These are phyloP conservation scores for Candida caryicola DNA, from an alignment of 805 yeast species.

Conservation along the genomic window DNA sequence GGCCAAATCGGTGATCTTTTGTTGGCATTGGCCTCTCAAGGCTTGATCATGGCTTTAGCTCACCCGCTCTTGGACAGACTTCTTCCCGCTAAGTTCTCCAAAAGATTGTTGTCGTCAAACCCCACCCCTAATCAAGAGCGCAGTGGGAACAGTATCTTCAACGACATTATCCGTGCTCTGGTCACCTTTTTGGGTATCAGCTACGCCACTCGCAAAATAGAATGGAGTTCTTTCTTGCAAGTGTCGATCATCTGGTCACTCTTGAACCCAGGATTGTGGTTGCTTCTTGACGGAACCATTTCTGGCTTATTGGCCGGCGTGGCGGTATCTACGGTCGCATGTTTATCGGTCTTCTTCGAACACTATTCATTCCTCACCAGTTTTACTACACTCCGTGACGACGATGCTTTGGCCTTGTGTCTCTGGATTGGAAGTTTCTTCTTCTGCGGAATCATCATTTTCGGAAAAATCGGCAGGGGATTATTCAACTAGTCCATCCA, in stretches of 20 bases:
- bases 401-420: conserved; percentile 40
- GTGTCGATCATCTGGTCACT: conserved; percentile 62
- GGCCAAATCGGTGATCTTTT: conserved; percentile 13
- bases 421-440: conserved; percentile 62
- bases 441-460: conserved; percentile 61
- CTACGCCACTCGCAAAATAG: conserved; percentile 65
- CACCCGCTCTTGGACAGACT: conserved; percentile 44
- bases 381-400: conserved; percentile 12
- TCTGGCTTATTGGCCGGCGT: conserved; percentile 47
- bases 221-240: conserved; percentile 66
- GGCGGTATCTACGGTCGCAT: conserved; percentile 29
- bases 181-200: conserved; percentile 69
- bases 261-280: conserved; percentile 65
- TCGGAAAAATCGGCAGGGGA: conserved; percentile 68
- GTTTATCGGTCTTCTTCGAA: conserved; percentile 29
- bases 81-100: conserved; percentile 28
- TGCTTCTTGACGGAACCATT: conserved; percentile 57
- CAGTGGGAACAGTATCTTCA: conserved; percentile 27
- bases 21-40: conserved; percentile 45
- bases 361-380: conserved; percentile 21
- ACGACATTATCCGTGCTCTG: conserved; percentile 40
- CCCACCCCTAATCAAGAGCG: conserved; percentile 30
- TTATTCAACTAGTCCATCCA: conserved; percentile 26
- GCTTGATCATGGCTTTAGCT: conserved; percentile 54
- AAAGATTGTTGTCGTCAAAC: conserved; percentile 37